Evolutionary conservation across 1,284 basidiomycete species (phyloP), one percentile per base, ranked within the genome.

Genomic region (Puccinia hordei): DNA sequence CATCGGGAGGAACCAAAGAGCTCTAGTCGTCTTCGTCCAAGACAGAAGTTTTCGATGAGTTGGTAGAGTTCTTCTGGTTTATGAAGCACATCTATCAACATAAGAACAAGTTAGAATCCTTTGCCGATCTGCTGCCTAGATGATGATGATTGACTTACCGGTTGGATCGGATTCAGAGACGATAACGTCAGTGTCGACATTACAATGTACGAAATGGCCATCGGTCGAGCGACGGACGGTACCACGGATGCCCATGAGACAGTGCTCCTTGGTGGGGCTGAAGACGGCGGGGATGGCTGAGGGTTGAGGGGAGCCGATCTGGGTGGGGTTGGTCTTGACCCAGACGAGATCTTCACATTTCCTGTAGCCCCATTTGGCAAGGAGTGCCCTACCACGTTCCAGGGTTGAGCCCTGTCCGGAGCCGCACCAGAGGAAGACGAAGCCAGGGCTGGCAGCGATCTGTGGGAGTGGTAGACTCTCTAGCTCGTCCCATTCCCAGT

Each of bases 221-320:
- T 99, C 96, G 0, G 92, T 94, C 27, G 93, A 95, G 35, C 96
- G 89, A 22, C 95, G 90, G 2, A 99, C 96, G 0, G 96, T 99
- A 1, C 96, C 96, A 49, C 93, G 90, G 83, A 99, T 99, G n/a
- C 97, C 97, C 90, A 99, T 98, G 63, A 98, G 87, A 86, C 95
- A 98, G 85, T 99, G 96, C 84, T 98, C 93, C 85, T 96, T 95
- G 73, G 94, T 95, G 51, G 93, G 89, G 10, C 92, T 93, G 69
- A 97, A 88, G 38, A 97, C 86, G 8, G 86, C 83, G 15, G 63
- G 33, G 59, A 61, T 79, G 59, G 68, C n/a, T 12, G 41, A 30
- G 10, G 35, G 66, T 41, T 61, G 33, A 44, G 66, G 38, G 35
- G n/a, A 22, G 30, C 9, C 1, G 78, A 78, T 68, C 2, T 77